phyloP scores from a whole-genome alignment of 495 filamentous ascomycete species.

The Sabuloglossum arenarium region DNA sequence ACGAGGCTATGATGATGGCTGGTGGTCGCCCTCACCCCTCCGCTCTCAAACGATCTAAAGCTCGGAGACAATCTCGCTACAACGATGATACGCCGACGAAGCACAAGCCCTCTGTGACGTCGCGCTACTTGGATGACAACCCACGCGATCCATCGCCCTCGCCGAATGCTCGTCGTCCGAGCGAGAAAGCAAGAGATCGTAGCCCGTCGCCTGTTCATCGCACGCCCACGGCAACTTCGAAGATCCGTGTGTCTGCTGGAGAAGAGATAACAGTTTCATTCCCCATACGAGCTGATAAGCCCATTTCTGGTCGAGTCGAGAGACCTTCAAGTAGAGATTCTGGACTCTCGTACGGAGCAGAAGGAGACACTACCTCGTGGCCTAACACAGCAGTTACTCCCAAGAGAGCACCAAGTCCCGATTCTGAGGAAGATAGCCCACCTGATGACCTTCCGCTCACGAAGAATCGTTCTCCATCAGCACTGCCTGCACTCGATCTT shows the following conservation, averaged over 20 bases:
- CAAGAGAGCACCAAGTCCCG: not conserved
- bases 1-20: conserved; percentile 15
- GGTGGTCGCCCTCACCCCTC: conserved; percentile 13
- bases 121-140: not conserved
- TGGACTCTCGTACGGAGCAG: not conserved
- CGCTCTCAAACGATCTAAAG: conserved; percentile 32
- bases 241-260: not conserved
- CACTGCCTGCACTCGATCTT: conserved; percentile 32
- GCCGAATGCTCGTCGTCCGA: not conserved
- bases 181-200: not conserved
- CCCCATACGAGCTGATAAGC: not conserved
- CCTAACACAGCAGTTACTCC: not conserved
- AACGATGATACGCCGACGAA: conserved; percentile 18
- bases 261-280: not conserved
- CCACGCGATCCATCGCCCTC: not conserved
- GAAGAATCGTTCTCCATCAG: conserved; percentile 30
- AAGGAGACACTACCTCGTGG: not conserved
- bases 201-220: not conserved
- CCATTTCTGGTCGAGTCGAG: not conserved
- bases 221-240: not conserved
- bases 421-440: not conserved
- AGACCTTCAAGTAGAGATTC: not conserved
- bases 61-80: conserved; percentile 28
- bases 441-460: conserved; percentile 9
- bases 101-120: conserved; percentile 1